Conservation (phyloP, 2,329 filamentous ascomycete species). For the Trichoderma sp. region DNA sequence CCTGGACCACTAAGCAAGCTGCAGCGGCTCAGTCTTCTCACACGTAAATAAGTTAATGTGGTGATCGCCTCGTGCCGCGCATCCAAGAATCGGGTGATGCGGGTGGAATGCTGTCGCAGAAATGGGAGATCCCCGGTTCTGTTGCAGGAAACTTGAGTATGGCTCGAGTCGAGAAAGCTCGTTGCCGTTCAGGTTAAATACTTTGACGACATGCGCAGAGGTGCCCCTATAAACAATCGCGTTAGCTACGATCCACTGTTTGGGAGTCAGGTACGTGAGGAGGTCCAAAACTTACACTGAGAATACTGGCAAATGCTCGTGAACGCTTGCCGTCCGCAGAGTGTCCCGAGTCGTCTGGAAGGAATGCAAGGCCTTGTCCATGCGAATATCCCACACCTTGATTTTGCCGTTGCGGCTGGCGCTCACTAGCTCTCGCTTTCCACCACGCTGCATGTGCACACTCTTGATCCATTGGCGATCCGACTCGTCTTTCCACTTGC, state of each 20-base stretch:
- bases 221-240: conserved; percentile 63
- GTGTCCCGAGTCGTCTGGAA: conserved; percentile 74
- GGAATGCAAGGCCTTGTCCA: conserved; percentile 71
- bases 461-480: conserved; percentile 90
- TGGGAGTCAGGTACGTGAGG: not conserved
- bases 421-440: conserved; percentile 84
- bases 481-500: conserved; percentile 89
- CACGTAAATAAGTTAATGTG: conserved; percentile 88
- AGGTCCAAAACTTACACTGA: conserved; percentile 65
- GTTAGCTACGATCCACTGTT: conserved; percentile 4
- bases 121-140: conserved; percentile 78
- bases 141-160: conserved; percentile 82
- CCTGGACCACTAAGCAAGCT: conserved; percentile 10
- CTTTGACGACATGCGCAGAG: conserved; percentile 81
- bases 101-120: conserved; percentile 92
- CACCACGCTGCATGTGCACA: conserved; percentile 94
- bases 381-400: conserved; percentile 92
- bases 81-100: conserved; percentile 86
- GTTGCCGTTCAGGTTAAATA: conserved; percentile 83
- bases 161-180: conserved; percentile 83
- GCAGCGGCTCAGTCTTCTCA: conserved; percentile 45
- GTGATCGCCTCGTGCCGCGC: conserved; percentile 79
- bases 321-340: conserved; percentile 81
- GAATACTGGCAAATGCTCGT: conserved; percentile 96
- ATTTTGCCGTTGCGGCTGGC: conserved; percentile 92